Base-by-base conservation (phyloP, 345 rosid genomes). In the Eucalyptus fibrosa region DNA sequence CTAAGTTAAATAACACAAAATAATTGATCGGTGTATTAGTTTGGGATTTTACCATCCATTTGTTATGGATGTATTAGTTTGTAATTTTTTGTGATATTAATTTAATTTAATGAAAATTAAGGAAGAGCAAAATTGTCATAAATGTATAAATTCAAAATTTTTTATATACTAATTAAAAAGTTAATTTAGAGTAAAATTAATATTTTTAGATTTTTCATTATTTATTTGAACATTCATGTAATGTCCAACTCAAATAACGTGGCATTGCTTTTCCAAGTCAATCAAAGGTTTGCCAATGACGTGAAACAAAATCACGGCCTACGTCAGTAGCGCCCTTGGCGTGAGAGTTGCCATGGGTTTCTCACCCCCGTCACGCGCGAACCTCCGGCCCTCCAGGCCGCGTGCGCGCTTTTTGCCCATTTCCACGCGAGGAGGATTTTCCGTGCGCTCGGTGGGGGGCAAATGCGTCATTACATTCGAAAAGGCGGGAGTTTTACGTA, bases 91-190 rank as follows among this genome's bases (percentile, higher is more conserved):
- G 1, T 53, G 5, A 1, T 53, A 3, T 53, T 53, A 53, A 53
- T 53, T 53, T 8, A 53, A 8, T 4, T 19, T 53, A 53, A 53
- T 19, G 11, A 0, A 53, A 21, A 53, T 0, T 53, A 59, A 5
- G 1, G n/a, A 3, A 60, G 7, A 6, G 8, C 3, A 3, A 60
- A 60, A 1, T 59, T 60, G 1, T 3, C 16, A 12, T 6, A 5
- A 3, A 60, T 11, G 0, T 26, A 26, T 0, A 3, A 5, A 3
- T 3, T 60, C 2, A 2, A 0, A 1, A 11, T 59, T 59, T 59
- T 59, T 1, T 59, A 14, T 59, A 4, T 53, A 53, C 11, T 53
- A 7, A 1, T 59, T 5, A 26, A 26, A 59, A 59, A 26, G 5
- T 26, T 60, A 2, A 1, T 60, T 60, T 60, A 1, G 1, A 28